phyloP scores from a whole-genome alignment of 2,329 filamentous ascomycete species.

The Mycocentrospora acerina region DNA sequence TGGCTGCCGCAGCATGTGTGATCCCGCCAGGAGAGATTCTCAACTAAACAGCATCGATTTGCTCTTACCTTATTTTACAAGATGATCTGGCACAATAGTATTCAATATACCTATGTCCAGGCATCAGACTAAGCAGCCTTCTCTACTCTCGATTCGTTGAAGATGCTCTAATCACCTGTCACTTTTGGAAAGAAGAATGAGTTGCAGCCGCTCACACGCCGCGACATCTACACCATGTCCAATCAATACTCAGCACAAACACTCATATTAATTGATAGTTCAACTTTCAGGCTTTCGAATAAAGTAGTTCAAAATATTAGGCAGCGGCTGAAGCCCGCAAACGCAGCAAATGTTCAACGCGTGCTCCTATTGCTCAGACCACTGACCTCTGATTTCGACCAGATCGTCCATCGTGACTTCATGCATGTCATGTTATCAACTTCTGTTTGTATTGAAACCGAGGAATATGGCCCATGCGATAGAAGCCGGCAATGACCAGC shows the following conservation, averaged over 20 bases:
- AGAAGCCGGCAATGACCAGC: no score
- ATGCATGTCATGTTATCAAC: neutral
- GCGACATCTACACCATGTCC: neutral
- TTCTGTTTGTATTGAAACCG: constrained; percentile 1
- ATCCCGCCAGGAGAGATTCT: no score
- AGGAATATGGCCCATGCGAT: neutral
- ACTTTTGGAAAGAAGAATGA: neutral
- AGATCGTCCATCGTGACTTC: neutral
- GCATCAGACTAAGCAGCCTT: no score
- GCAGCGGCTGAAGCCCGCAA: constrained; percentile 2
- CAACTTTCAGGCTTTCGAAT: neutral
- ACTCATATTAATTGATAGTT: neutral
- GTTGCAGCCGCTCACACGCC: neutral
- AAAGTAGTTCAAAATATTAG: neutral
- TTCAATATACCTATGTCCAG: no score
- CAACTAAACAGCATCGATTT: no score
- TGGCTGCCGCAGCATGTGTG: no score
- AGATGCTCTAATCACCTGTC: no score
- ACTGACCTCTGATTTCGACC: neutral
- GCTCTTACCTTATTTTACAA: no score
- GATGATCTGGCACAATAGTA: no score
- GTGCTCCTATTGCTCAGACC: constrained; percentile 7
- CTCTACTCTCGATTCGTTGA: no score
- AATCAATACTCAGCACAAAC: neutral
- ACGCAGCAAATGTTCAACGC: constrained; percentile 14